Base-by-base conservation (phyloP, 2,329 filamentous ascomycete species). In the Cryphonectria japonica region DNA sequence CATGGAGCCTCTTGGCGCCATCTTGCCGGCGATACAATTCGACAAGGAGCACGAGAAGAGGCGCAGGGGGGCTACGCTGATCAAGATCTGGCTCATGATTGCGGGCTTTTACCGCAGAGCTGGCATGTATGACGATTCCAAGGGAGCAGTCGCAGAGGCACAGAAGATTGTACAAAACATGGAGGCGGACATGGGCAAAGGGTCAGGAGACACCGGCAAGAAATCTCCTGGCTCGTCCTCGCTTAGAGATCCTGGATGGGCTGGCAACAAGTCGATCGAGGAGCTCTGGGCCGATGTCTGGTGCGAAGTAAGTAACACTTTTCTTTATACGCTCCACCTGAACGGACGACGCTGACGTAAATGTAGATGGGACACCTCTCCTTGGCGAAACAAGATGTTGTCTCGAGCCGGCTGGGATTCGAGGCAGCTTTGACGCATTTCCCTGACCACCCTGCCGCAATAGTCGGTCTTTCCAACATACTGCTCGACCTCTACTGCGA, bases 71-170 rank as follows among this genome's bases (percentile, higher is more conserved):
- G 82, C 82, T 8, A 83, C 89, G 14, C 79, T 99, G 22, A 84
- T 94, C 29, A 92, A 91, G 74, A 90, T 98, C 43, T 99, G 96
- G 96, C 85, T 98, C 11, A 92, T 96, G 78, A 94, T 98, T 73
- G 92, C 94, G 2, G 92, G 92, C 0, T 91, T 98, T 74, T 99
- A 98, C 78, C 89, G 94, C 39, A 89, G 94, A 68, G 93, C 95
- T 9, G 88, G 88, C 11, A 89, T 97, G 83, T 89, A 89, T 69
- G 91, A 95, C 29, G 95, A 98, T 78, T 90, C 93, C 16, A 89
- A 88, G 75, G 93, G 91, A 67, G 94, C 95, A 8, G 88, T 95
- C 39, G 86, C 89, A 14, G 96, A 98, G 83, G 96, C 95, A 1
- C 86, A 89, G 71, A 93, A 92, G 77, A 86, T 97, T 50, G 90